Evolutionary conservation across 306 rosid species (phyloP).

Genomic region (Quillaja saponaria): DNA sequence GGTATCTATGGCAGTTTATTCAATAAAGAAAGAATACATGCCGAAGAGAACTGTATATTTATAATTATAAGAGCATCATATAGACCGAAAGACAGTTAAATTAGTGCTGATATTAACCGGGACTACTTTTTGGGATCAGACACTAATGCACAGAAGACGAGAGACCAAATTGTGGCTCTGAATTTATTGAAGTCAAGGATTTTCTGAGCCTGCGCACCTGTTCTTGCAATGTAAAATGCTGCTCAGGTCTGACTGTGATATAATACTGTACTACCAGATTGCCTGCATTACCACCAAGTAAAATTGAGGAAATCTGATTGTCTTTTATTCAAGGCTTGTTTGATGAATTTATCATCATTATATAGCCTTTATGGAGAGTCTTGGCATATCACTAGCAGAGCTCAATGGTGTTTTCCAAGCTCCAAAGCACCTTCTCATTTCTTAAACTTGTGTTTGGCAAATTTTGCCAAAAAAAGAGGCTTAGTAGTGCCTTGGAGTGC

Average conservation of each 20-base stretch:
- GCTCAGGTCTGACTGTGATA: conserved; percentile 43
- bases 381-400: background rate
- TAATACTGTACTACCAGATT: conserved; percentile 30
- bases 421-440: too few relatives aligned
- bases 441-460: background rate
- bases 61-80: conserved; percentile 32
- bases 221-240: conserved; percentile 29
- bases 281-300: conserved; percentile 33
- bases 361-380: background rate
- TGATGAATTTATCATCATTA: background rate
- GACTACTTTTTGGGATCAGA: conserved; percentile 35
- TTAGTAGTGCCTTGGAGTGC: too few relatives aligned
- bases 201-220: conserved; percentile 33
- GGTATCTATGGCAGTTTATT: conserved; percentile 33
- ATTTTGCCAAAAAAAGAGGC: background rate
- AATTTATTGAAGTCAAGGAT: conserved; percentile 37
- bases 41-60: conserved; percentile 48
- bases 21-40: conserved; percentile 32
- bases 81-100: conserved; percentile 39
- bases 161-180: conserved; percentile 30
- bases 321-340: conserved; percentile 10
- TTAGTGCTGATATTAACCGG: conserved; percentile 18
- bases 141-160: conserved; percentile 54
- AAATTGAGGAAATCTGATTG: conserved; percentile 37
- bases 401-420: too few relatives aligned